Base-by-base conservation (phyloP, 345 rosid species). In the Mangifera indica region DNA sequence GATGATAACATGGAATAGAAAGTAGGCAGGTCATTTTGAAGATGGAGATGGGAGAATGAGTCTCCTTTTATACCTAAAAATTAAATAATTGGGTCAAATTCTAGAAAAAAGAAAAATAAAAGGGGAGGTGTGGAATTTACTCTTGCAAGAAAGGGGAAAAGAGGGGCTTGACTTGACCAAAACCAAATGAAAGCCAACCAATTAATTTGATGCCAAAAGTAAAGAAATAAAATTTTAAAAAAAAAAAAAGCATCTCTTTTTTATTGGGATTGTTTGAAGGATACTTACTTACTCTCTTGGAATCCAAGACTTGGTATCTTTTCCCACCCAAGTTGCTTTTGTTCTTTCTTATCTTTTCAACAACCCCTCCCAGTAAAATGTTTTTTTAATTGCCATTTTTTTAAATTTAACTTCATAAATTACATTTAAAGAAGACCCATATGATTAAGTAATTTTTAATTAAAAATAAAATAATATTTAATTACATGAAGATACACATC, bases 221-320 rank as follows among this genome's bases (percentile, higher is more conserved):
- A 56, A 66, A 60, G 77, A 80, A 81, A 29, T 29, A 29, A 29
- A 1, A 29, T 1, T 1, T 1, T 1, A 29, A 29, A 29, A 1
- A 29, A 29, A 29, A 29, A 29, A 1, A 18, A 61, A 45, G 65
- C 73, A 69, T 58, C 42, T 75, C 72, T 71, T 37, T 42, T 2
- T 53, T 69, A 8, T 66, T 70, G 60, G 55, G 32, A 26, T 59
- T 67, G 32, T 63, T 60, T 7, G 42, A 46, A 72, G 54, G 57
- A 65, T 62, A 44, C 70, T 58, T 15, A 42, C 37, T 5, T 37
- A 3, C 55, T 45, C 65, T 26, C 24, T 53, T 42, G 37, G 76
- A 73, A 82, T 82, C 85, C 78, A 66, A 81, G 69, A 66, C 61
- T 66, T 52, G 74, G 76, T 73, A 67, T 78, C 78, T 15, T 21